Conservation (phyloP, 257 asterid species). For the Solanum pennellii region DNA sequence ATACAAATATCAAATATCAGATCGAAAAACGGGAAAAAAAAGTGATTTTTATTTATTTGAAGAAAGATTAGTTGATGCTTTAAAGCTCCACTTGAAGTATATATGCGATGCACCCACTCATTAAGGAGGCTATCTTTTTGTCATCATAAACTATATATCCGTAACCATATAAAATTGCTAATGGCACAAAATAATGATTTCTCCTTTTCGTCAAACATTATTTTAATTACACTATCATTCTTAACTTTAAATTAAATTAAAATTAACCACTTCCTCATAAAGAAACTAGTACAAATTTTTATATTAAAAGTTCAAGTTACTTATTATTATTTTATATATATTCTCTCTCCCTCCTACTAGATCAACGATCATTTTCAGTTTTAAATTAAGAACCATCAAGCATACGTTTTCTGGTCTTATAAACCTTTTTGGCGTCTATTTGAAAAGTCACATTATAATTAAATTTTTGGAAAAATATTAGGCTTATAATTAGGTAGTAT, state of each 20-base stretch:
- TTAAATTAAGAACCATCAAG: neutral
- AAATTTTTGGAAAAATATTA: neutral
- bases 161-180: neutral
- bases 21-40: neutral
- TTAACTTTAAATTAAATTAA: neutral
- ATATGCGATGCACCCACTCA: neutral
- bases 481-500: neutral
- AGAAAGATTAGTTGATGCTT: neutral
- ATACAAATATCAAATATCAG: neutral
- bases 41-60: neutral
- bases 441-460: neutral
- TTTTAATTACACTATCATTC: neutral
- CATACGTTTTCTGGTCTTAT: neutral
- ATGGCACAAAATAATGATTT: conserved; percentile 6
- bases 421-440: neutral
- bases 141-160: conserved; percentile 9
- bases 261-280: neutral
- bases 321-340: neutral
- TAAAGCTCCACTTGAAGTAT: conserved; percentile 9
- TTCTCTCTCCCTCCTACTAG: neutral
- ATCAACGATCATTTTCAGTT: neutral
- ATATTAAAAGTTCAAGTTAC: neutral
- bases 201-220: neutral
- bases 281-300: neutral
- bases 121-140: conserved; percentile 4